Base-by-base conservation (phyloP, 768 basidiomycete species). In the Asterophora lycoperdoides region DNA sequence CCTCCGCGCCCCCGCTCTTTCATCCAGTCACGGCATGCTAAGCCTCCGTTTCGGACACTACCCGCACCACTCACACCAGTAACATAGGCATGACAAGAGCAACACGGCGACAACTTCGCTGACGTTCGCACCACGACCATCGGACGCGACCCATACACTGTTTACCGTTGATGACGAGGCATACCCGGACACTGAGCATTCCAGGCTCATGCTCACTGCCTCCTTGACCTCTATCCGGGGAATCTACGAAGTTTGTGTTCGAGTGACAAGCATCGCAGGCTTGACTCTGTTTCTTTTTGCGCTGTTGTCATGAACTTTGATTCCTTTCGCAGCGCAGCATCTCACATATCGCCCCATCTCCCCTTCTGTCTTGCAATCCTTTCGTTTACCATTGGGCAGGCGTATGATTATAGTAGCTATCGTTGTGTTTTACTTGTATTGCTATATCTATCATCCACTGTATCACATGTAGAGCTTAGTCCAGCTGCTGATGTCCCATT, bases 251-350 rank as follows among this genome's bases (percentile, higher is more conserved):
- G 30, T 34, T 0, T 49, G 44, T 26, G 35, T 50, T 11, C 47
- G 51, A 30, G 46, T 57, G 37, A 42, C 49, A 40, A 57, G 46
- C 36, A 52, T 52, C 17, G 38, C 51, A 3, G 53, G 51, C 28
- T 13, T 57, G n/a, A 55, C 51, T 4, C 44, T 57, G 8, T 32
- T 57, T 15, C 42, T 57, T 7, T 48, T 51, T 36, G 47, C 53
- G 4, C 41, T 57, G 33, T 35, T 57, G 42, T 44, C 53, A 13
- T 49, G 36, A 46, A 19, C 19, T 19, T 29, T 9, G 17, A 14
- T 35, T 33, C 19, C 17, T 2, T 1, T 33, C 29, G 18, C 15
- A 18, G 4, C 30, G 8, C 20, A 23, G 23, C 23, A 23, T n/a
- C 23, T 23, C 6, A 6, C 23, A 3, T 23, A 6, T 6, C 23